Percentiles rank a stretch among this genome's conserved stretches.
Conservation (phyloP, 768 basidiomycete species). For the Scleroderma citrinum region DNA sequence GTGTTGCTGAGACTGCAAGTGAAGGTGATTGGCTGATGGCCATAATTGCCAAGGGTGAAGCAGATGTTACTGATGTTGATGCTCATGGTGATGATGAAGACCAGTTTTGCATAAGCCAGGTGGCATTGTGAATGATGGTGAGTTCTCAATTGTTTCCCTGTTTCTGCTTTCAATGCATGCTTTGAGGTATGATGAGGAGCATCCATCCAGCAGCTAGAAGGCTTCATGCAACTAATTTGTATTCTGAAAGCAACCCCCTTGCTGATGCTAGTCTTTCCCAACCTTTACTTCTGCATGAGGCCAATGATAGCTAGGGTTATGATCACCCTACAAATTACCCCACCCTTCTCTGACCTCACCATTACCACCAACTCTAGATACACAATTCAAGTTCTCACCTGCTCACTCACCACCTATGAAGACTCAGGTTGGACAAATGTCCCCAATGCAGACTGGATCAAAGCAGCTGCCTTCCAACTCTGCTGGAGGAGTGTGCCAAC, state of each 20-base stretch:
- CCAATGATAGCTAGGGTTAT: too few relatives aligned
- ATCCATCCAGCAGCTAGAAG: slow-evolving; percentile 32
- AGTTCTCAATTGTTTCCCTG: slow-evolving; percentile 36
- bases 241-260: slow-evolving; percentile 34
- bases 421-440: too few relatives aligned
- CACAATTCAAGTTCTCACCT: too few relatives aligned
- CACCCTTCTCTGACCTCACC: too few relatives aligned
- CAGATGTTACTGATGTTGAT: slow-evolving; percentile 49
- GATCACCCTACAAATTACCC: too few relatives aligned
- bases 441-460: too few relatives aligned
- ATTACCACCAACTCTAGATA: too few relatives aligned
- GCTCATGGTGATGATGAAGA: slow-evolving; percentile 47
- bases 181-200: slow-evolving; percentile 35
- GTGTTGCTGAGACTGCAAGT: slow-evolving; percentile 54
- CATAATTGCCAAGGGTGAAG: slow-evolving; percentile 71
- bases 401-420: too few relatives aligned
- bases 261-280: slow-evolving; percentile 16
- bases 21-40: slow-evolving; percentile 89
- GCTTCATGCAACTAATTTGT: slow-evolving; percentile 57
- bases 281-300: slow-evolving; percentile 14
- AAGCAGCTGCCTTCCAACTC: too few relatives aligned
- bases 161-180: slow-evolving; percentile 40
- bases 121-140: slow-evolving; percentile 41
- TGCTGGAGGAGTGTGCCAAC: too few relatives aligned
- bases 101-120: slow-evolving; percentile 37